Evolutionary conservation across 2,329 filamentous ascomycete species (phyloP), one percentile per base, ranked within the genome.

Genomic region (Aspergillus chevalieri): DNA sequence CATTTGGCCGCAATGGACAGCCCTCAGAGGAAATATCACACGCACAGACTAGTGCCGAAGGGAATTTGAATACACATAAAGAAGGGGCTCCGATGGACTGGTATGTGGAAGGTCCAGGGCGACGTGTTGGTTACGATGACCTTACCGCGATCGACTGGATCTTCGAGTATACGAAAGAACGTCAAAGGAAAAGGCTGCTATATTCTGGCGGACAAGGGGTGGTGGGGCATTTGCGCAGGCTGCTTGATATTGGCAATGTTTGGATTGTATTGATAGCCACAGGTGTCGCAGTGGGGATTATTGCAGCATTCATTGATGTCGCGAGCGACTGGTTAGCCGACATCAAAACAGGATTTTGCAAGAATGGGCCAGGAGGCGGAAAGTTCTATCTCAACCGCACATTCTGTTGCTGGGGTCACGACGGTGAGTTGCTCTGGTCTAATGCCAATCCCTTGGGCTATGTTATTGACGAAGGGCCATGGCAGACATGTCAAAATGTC

Each of bases 121-220:
- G 89, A 47, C 83, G 93, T 63, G 91, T 96, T 34, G 92, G 88
- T 48, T 98, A 98, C 73, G 92, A 96, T 64, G 87, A 98, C 71
- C 77, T 96, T 67, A 96, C 92, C 14, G 92, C 93, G 51, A 98
- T 98, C 67, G 93, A 98, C 74, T 98, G 93, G 93, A 97, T 97
- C 65, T 97, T 95, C 62, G 93, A 98, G 70, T 95, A 97, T 65
- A 93, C 88, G 47, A 96, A 96, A 69, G 93, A 98, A 73, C 83
- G 93, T 17, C 89, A 95, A 68, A 83, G 93, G 21, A 74, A 94
- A 61, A 82, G 89, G n/a, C 80, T 86, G 26, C 75, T 98, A 17
- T 81, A 83, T 48, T 81, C 86, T 0, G 82, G 80, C 59, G 80
- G 83, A 6, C 78, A 81, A 17, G 88, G 90, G 0, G 58, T 95